These are phyloP conservation scores for Parvularia atlantis DNA, from an alignment of 78 protist genomes.

Conservation along the genomic window DNA sequence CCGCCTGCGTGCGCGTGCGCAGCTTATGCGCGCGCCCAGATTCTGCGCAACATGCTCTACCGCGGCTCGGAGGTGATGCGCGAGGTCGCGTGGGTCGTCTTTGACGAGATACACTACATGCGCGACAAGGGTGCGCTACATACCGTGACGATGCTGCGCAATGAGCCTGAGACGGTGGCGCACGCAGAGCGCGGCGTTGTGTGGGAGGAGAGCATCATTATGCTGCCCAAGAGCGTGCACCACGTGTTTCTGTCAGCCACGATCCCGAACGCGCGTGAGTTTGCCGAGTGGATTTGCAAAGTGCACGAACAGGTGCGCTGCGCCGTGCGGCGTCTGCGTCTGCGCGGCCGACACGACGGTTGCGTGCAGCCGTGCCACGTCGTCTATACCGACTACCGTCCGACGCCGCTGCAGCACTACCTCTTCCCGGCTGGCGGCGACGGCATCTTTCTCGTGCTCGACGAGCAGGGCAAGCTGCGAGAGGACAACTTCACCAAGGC, in stretches of 20 bases:
- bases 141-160: neutral
- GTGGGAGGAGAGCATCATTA: constrained; percentile 83
- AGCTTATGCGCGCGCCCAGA: constrained; percentile 17
- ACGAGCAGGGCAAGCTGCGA: constrained; percentile 59
- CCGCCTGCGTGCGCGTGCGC: neutral
- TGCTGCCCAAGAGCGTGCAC: constrained; percentile 65
- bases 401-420: constrained; percentile 84
- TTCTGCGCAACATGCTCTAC: constrained; percentile 94
- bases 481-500: constrained; percentile 58
- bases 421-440: constrained; percentile 47
- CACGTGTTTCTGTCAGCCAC: constrained; percentile 78
- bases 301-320: constrained; percentile 35
- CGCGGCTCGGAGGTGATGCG: constrained; percentile 84
- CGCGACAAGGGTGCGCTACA: constrained; percentile 46
- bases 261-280: constrained; percentile 71
- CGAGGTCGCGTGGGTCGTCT: constrained; percentile 73
- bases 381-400: constrained; percentile 80
- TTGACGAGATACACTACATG: constrained; percentile 85
- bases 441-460: constrained; percentile 73
- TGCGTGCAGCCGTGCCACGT: constrained; percentile 50
- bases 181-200: constrained; percentile 89
- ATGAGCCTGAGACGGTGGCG: constrained; percentile 14
- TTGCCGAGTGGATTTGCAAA: constrained; percentile 81
- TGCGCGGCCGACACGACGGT: no score
- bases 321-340: no score